Conservation (phyloP, 2,329 filamentous ascomycete species). For the Phyllosticta citribraziliensis region DNA sequence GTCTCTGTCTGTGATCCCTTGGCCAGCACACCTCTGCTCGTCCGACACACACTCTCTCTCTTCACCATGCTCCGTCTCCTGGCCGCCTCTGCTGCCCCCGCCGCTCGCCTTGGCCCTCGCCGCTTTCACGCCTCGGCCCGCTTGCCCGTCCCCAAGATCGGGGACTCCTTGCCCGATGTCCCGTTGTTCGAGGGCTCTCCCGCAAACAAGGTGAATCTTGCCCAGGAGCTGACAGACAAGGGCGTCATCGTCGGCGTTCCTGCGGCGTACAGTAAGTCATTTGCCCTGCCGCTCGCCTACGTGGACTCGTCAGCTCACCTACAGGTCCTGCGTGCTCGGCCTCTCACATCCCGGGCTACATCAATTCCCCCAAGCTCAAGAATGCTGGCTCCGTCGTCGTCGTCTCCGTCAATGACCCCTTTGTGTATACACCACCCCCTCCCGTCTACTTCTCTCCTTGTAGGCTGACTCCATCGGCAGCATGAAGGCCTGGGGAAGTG, state of each 20-base stretch:
- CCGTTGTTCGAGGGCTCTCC: conserved; percentile 78
- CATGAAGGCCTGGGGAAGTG: conserved; percentile 80
- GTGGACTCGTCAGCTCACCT: not conserved
- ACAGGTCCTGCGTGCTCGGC: conserved; percentile 49
- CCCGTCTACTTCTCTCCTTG: not conserved
- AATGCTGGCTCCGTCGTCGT: conserved; percentile 79
- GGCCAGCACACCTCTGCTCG: not conserved
- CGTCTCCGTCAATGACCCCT: conserved; percentile 86
- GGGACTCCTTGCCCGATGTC: conserved; percentile 68
- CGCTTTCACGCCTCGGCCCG: conserved; percentile 56
- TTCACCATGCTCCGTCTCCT: conserved; percentile 9
- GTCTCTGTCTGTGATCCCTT: not conserved
- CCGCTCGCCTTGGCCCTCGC: not conserved
- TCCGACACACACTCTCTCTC: not conserved
- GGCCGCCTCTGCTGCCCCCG: conserved; percentile 5
- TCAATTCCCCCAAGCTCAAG: conserved; percentile 68
- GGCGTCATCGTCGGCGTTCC: conserved; percentile 37
- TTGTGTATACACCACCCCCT: conserved; percentile 52
- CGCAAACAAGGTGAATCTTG: conserved; percentile 81
- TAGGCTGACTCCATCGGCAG: conserved; percentile 33
- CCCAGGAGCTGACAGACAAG: conserved; percentile 65
- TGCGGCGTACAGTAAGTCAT: conserved; percentile 33
- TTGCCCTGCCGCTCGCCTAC: not conserved
- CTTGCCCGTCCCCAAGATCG: conserved; percentile 56
- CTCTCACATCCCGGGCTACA: conserved; percentile 75